phyloP scores from a whole-genome alignment of 2,329 filamentous ascomycete genomes.

The Talaromyces marneffei region DNA sequence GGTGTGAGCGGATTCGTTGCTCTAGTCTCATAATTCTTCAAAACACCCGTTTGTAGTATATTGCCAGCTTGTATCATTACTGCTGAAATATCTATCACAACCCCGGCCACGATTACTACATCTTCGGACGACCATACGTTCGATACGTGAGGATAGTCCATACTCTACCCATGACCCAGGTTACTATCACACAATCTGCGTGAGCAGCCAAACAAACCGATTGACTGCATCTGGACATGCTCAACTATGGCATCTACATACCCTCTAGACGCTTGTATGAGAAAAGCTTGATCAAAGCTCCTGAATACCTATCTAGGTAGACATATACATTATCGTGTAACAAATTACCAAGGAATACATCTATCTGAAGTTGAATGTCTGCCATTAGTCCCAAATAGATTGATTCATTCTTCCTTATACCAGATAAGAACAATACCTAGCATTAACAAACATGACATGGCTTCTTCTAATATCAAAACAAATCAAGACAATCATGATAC shows the following conservation, averaged over 20 bases:
- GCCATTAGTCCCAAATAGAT: not conserved
- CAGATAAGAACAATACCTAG: not conserved
- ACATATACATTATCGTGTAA: not conserved
- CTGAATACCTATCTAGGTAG: not conserved
- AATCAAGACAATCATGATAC: not conserved
- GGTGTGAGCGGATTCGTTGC: slow-evolving; percentile 37
- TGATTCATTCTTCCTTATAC: not conserved
- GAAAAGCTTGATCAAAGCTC: not conserved
- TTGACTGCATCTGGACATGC: not conserved
- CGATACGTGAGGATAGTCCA: not conserved
- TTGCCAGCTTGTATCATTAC: not conserved
- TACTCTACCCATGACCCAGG: not conserved
- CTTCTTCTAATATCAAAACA: not conserved
- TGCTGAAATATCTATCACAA: not conserved
- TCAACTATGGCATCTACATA: not conserved
- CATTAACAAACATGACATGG: not conserved
- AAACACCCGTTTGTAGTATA: not conserved
- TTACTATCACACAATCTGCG: not conserved
- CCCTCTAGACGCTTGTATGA: not conserved
- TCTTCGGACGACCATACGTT: not conserved
- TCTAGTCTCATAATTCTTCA: not conserved
- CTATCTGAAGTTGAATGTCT: not conserved
- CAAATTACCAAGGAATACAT: not conserved
- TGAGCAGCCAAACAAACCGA: not conserved
- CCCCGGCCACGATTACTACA: not conserved